These are phyloP conservation scores for Boletus edulis DNA, from an alignment of 768 basidiomycete species.

Conservation along the genomic window DNA sequence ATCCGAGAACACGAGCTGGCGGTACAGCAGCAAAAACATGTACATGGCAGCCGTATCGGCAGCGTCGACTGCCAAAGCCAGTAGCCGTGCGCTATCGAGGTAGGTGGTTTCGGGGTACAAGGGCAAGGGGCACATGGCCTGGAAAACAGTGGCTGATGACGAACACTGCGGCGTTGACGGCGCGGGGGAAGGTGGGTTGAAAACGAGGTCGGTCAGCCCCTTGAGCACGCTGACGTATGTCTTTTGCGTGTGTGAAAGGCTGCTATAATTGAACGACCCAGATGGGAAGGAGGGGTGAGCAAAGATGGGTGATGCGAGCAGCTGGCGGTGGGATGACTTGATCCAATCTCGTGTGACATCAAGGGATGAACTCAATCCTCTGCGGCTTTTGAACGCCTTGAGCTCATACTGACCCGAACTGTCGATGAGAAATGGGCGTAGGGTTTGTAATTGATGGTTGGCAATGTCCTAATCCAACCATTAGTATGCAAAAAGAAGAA, in stretches of 20 bases:
- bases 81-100: conserved; percentile 72
- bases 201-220: conserved; percentile 65
- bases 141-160: conserved; percentile 32
- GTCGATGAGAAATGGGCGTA: conserved; percentile 87
- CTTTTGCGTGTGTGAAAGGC: conserved; percentile 41
- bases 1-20: conserved; percentile 63
- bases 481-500: conserved; percentile 17
- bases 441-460: conserved; percentile 89
- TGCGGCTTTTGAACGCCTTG: conserved; percentile 66
- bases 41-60: conserved; percentile 72
- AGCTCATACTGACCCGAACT: conserved; percentile 79
- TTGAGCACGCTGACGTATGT: conserved; percentile 55
- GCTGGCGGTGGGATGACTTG: conserved; percentile 47
- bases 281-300: conserved; percentile 44
- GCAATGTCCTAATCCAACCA: conserved; percentile 75
- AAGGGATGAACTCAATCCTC: conserved; percentile 44
- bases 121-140: conserved; percentile 34
- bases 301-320: conserved; percentile 39
- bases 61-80: conserved; percentile 65
- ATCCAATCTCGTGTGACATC: conserved; percentile 67
- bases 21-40: conserved; percentile 79
- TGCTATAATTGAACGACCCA: conserved; percentile 41
- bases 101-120: conserved; percentile 76
- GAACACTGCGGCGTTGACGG: conserved; percentile 33
- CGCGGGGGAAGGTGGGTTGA: conserved; percentile 46